Base-by-base conservation (phyloP, 75 land plant genomes). In the Pinus taeda region DNA sequence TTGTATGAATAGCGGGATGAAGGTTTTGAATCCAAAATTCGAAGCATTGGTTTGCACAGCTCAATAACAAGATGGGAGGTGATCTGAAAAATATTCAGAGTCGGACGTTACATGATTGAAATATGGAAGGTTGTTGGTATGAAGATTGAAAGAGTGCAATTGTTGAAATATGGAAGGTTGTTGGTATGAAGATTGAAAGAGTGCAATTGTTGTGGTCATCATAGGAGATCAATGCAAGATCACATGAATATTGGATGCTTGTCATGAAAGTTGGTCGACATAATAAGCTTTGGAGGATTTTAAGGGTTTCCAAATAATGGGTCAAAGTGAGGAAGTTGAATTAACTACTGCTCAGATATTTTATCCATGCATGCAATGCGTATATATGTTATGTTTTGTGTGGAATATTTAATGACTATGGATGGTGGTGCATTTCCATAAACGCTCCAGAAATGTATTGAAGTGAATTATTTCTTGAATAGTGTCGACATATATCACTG, bases 11-110 rank as follows among this genome's bases (percentile, higher is more conserved):
- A 0, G 26, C 26, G 26, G 26, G 26, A 26, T 26, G 26, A 26
- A 26, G 26, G 26, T 26, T 26, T 26, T 26, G 0, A 26, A 26
- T 26, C 26, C 26, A 26, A 0, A 26, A 26, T 26, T 26, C 26
- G 0, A 26, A 26, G 26, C 26, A 96, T 83, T 96, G 99, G 99
- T 96, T 94, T 85, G 99, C 99, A 26, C 95, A 89, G 84, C 87
- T 96, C 6, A 96, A 96, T 86, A 92, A 92, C 74, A 96, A 94
- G 76, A 96, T 96, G 95, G 97, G 91, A 7, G 99, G 99, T 56
- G 96, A 94, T 79, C 57, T 94, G 85, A 90, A 92, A 71, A 96
- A 94, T 76, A 96, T 96, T 24, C 83, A 85, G 61, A 88, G 73
- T 2, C 86, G 99, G 99, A 1, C 78, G 61, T 1, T 96, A 94